Evolutionary conservation across 2,329 filamentous ascomycete genomes (phyloP).

Genomic region (Aspergillus fijiensis): DNA sequence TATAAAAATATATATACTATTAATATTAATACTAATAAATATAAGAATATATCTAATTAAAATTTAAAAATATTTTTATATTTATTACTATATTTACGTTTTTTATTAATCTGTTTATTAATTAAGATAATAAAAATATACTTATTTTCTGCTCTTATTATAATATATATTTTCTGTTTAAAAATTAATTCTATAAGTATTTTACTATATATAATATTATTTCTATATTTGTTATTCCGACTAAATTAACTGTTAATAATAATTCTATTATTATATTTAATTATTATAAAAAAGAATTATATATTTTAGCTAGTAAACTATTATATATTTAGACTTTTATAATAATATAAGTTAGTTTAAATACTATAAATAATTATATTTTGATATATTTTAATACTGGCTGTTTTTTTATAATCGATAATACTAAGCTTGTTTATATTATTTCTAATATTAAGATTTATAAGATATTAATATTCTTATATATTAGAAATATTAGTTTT

Average conservation of each 20-base stretch:
- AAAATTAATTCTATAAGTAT: background rate
- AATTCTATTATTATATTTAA: background rate
- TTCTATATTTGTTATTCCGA: background rate
- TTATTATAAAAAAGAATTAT: background rate
- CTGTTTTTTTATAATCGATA: background rate
- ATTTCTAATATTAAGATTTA: background rate
- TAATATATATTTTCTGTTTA: too few relatives aligned
- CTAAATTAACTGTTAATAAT: background rate
- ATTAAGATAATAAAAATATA: too few relatives aligned
- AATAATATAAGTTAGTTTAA: background rate
- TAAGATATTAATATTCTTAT: too few relatives aligned
- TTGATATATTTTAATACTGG: background rate
- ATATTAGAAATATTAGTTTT: too few relatives aligned
- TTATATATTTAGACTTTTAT: background rate
- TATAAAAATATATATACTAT: too few relatives aligned
- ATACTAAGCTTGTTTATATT: background rate
- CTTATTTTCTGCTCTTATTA: too few relatives aligned
- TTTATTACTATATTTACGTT: too few relatives aligned
- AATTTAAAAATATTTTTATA: too few relatives aligned
- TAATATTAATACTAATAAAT: too few relatives aligned
- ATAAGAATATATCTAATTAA: too few relatives aligned
- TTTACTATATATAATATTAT: background rate
- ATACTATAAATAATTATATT: background rate
- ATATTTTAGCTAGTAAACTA: rapidly evolving
- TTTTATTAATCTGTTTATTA: too few relatives aligned